These are phyloP conservation scores for Colletotrichum sp. DNA, from an alignment of 2,329 filamentous ascomycete genomes.

Conservation along the genomic window DNA sequence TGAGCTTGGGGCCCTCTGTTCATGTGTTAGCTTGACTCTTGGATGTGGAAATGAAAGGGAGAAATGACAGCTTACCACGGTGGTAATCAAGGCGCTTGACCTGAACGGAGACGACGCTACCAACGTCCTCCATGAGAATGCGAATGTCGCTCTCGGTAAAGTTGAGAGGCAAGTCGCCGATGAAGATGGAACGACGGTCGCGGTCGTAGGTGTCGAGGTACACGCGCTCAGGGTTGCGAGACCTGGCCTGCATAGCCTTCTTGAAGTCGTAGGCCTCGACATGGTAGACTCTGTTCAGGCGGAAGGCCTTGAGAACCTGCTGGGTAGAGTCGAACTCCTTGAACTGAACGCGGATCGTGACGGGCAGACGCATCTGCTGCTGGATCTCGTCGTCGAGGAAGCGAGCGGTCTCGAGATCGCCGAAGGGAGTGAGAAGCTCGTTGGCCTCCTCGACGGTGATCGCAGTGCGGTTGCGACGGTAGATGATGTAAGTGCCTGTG, in stretches of 20 bases:
- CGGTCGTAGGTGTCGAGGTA: constrained; percentile 42
- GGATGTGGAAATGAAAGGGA: not conserved
- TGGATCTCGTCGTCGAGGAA: constrained; percentile 36
- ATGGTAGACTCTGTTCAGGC: constrained; percentile 33
- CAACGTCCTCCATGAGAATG: constrained; percentile 40
- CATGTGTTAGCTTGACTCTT: not conserved
- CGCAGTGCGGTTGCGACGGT: constrained; percentile 37
- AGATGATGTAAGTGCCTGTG: constrained; percentile 55
- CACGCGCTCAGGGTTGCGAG: constrained; percentile 16
- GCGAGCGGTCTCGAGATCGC: constrained; percentile 41
- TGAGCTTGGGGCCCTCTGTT: constrained; percentile 24
- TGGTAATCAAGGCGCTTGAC: constrained; percentile 23
- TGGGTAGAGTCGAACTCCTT: constrained; percentile 55
- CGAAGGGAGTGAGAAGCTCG: constrained; percentile 46
- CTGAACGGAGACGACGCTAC: constrained; percentile 38
- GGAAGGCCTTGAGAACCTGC: constrained; percentile 49
- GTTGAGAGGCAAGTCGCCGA: constrained; percentile 48
- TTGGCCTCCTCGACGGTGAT: constrained; percentile 50
- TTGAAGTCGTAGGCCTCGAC: constrained; percentile 34
- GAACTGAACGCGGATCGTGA: constrained; percentile 52
- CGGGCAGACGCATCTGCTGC: constrained; percentile 35
- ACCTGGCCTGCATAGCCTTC: constrained; percentile 17
- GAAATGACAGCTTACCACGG: not conserved
- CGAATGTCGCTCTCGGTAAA: constrained; percentile 40
- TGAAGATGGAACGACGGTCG: constrained; percentile 52